Conservation (phyloP, 768 basidiomycete genomes). For the Mycena haematopus region DNA sequence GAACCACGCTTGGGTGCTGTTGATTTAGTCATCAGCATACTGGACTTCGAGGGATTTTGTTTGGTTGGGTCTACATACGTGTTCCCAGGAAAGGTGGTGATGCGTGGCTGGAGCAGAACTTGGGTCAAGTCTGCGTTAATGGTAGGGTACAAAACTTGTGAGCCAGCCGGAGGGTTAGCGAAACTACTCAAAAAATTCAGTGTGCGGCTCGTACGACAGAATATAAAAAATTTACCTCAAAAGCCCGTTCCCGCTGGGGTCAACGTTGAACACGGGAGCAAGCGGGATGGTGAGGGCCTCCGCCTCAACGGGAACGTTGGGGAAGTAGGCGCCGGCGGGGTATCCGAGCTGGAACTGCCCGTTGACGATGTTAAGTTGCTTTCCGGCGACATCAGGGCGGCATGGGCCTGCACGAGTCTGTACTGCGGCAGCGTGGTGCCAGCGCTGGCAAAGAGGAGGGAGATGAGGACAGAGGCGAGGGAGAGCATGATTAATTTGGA, state of each 20-base stretch:
- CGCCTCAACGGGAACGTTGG: slow-evolving; percentile 11
- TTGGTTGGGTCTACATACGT: background rate
- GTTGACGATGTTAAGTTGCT: background rate
- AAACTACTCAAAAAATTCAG: background rate
- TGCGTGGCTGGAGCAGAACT: slow-evolving; percentile 4
- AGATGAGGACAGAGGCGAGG: slow-evolving; percentile 8
- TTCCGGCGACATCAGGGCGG: slow-evolving; percentile 7
- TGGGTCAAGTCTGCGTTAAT: slow-evolving; percentile 1
- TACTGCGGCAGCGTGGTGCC: background rate
- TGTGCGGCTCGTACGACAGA: background rate
- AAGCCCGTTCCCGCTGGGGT: background rate
- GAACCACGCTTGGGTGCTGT: slow-evolving; percentile 1
- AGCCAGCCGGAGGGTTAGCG: background rate
- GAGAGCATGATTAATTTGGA: slow-evolving; percentile 11
- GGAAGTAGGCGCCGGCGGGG: slow-evolving; percentile 4
- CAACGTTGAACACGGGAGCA: slow-evolving; percentile 7
- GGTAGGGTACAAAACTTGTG: background rate
- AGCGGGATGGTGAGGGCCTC: slow-evolving; percentile 7
- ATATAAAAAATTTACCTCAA: slow-evolving; percentile 1
- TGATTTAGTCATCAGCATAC: background rate
- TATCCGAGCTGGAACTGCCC: slow-evolving; percentile 15
- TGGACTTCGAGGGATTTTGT: background rate
- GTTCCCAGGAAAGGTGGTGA: slow-evolving; percentile 1
- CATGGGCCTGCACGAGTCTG: slow-evolving; percentile 2
- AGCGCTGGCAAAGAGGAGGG: slow-evolving; percentile 7